Evolutionary conservation across 208 protist genomes (phyloP).

Genomic region (Trypanosoma boissoni): DNA sequence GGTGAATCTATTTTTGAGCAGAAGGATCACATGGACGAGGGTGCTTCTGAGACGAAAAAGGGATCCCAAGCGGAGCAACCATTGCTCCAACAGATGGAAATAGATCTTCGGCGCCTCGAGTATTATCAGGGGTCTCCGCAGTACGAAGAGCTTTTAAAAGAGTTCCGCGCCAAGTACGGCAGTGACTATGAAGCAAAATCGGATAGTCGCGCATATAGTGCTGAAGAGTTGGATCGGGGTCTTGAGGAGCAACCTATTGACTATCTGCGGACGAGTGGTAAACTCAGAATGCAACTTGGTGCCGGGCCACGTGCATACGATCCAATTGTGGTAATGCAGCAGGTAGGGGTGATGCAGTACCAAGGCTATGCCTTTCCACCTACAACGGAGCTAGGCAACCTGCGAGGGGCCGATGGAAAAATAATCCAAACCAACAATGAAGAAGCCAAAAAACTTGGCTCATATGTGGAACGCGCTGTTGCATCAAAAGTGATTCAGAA

Average conservation of each 20-base stretch:
- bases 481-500: conserved; percentile 19
- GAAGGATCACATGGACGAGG: conserved; percentile 17
- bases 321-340: conserved; percentile 75
- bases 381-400: conserved; percentile 65
- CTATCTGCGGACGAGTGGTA: conserved; percentile 58
- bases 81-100: conserved; percentile 46
- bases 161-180: conserved; percentile 71
- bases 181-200: conserved; percentile 2
- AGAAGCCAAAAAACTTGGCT: not conserved
- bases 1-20: not conserved
- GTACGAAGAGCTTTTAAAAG: conserved; percentile 57
- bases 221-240: conserved; percentile 53
- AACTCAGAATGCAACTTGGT: conserved; percentile 56
- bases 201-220: conserved; percentile 36
- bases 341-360: conserved; percentile 73
- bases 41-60: conserved; percentile 14
- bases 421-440: not conserved
- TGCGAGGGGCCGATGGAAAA: conserved; percentile 38
- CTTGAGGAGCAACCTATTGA: conserved; percentile 75
- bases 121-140: conserved; percentile 78
- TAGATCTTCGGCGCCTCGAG: conserved; percentile 79
- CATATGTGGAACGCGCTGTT: conserved; percentile 1
- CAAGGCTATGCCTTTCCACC: conserved; percentile 87
- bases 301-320: conserved; percentile 73
- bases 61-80: conserved; percentile 14